Evolutionary conservation across 352 stramenopile species (phyloP).

Genomic region (Pseudoperonospora humuli): DNA sequence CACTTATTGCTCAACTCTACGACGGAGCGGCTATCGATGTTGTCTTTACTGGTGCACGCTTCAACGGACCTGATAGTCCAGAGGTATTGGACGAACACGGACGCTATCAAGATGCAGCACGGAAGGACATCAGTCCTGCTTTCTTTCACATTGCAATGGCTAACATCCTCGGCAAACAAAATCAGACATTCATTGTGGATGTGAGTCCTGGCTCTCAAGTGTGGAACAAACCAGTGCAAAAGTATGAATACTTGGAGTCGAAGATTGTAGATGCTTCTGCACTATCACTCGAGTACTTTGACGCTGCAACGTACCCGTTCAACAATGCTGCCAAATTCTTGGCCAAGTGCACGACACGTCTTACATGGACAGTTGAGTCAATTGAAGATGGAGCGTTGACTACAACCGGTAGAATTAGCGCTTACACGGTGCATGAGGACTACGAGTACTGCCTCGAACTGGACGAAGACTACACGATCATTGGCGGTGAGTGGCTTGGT

Average conservation of each 20-base stretch:
- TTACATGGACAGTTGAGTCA: slow-evolving; percentile 40
- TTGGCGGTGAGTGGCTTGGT: slow-evolving; percentile 36
- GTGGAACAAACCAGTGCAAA: slow-evolving; percentile 53
- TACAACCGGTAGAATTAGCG: slow-evolving; percentile 15
- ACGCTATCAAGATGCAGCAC: slow-evolving; percentile 33
- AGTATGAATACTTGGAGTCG: slow-evolving; percentile 29
- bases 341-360: slow-evolving; percentile 32
- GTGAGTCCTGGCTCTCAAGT: slow-evolving; percentile 29
- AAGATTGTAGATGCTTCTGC: slow-evolving; percentile 20
- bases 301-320: slow-evolving; percentile 61
- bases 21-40: slow-evolving; percentile 26
- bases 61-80: slow-evolving; percentile 21
- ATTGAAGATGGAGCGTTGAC: slow-evolving; percentile 34
- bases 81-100: slow-evolving; percentile 37
- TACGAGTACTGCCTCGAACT: slow-evolving; percentile 41
- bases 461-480: slow-evolving; percentile 32
- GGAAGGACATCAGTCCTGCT: slow-evolving; percentile 34
- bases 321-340: slow-evolving; percentile 27
- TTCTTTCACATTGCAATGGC: slow-evolving; percentile 42
- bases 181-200: slow-evolving; percentile 42
- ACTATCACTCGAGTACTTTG: slow-evolving; percentile 53
- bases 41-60: slow-evolving; percentile 37
- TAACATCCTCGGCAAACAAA: slow-evolving; percentile 40
- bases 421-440: slow-evolving; percentile 26
- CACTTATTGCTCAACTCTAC: slow-evolving; percentile 35